Evolutionary conservation across 164 flowering plant genomes (phyloP).

Genomic region (Macadamia tetraphylla): DNA sequence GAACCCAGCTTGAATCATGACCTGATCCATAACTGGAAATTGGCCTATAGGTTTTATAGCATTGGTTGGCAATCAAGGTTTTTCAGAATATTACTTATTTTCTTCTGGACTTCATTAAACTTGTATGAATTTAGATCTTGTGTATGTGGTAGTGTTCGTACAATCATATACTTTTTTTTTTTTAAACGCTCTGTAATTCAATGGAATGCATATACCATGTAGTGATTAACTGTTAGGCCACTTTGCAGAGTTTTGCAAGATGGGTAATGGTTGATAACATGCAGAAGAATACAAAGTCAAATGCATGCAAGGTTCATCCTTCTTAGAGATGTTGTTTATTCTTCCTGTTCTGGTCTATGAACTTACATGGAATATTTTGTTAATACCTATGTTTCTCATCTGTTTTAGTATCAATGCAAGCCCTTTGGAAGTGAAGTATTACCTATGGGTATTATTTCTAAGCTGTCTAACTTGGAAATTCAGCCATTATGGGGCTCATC

Average conservation of each 20-base stretch:
- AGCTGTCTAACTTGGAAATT: conserved; percentile 70
- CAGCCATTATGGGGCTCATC: conserved; percentile 64
- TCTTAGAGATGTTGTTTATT: neutral
- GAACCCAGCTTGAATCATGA: no score
- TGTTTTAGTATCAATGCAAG: conserved; percentile 48
- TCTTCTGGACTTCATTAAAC: no score
- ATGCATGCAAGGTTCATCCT: conserved; percentile 45
- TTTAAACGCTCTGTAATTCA: no score
- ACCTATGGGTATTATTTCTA: conserved; percentile 70
- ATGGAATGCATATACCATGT: no score
- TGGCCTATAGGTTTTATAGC: no score
- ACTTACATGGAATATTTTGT: neutral
- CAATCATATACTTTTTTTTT: no score
- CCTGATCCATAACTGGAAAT: no score
- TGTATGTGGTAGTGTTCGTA: no score
- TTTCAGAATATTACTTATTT: no score
- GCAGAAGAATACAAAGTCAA: conserved; percentile 15
- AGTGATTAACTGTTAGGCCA: no score
- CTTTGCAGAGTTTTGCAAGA: conserved; percentile 43
- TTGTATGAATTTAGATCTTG: no score
- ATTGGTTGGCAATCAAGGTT: no score
- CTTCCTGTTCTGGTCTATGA: neutral
- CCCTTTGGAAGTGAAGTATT: conserved; percentile 67
- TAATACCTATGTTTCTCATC: neutral
- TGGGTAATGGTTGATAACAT: conserved; percentile 29